Evolutionary conservation across 257 asterid genomes (phyloP).

Genomic region (Ligustrum vulgare): DNA sequence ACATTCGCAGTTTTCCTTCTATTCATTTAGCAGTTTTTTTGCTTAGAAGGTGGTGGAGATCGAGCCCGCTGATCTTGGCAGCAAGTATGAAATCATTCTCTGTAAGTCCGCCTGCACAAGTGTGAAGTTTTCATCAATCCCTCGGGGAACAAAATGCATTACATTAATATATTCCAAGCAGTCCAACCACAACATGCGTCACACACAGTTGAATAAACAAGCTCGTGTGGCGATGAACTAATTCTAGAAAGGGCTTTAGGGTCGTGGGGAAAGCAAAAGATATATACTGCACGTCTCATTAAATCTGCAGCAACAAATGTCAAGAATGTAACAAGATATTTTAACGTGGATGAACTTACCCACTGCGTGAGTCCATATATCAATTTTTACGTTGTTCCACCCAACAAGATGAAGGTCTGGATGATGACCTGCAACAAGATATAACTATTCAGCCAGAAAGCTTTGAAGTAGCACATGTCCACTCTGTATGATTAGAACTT

Average conservation of each 20-base stretch:
- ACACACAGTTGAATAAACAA: not conserved
- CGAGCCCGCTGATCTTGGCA: constrained; percentile 67
- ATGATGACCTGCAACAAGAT: constrained; percentile 68
- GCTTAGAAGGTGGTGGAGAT: constrained; percentile 75
- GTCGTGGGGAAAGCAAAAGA: not conserved
- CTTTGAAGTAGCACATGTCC: not conserved
- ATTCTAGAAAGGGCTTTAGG: not conserved
- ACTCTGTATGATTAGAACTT: not conserved
- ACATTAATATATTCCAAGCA: not conserved
- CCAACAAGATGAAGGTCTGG: constrained; percentile 98
- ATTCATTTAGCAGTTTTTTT: constrained; percentile 44
- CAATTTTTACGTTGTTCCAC: constrained; percentile 90
- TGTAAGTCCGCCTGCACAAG: constrained; percentile 76
- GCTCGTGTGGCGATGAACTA: not conserved
- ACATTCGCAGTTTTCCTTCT: not conserved
- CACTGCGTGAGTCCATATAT: constrained; percentile 91
- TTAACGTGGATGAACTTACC: constrained; percentile 45
- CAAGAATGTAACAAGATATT: constrained; percentile 14
- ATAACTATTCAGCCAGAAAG: constrained; percentile 14
- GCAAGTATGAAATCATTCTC: constrained; percentile 97
- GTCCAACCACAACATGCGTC: not conserved
- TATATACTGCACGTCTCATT: not conserved
- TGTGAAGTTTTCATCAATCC: not conserved
- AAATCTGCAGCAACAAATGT: not conserved
- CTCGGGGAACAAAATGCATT: not conserved